Evolutionary conservation across 1,284 basidiomycete species (phyloP), one percentile per base, ranked within the genome.

Genomic region (Microbotryum scabiosae): DNA sequence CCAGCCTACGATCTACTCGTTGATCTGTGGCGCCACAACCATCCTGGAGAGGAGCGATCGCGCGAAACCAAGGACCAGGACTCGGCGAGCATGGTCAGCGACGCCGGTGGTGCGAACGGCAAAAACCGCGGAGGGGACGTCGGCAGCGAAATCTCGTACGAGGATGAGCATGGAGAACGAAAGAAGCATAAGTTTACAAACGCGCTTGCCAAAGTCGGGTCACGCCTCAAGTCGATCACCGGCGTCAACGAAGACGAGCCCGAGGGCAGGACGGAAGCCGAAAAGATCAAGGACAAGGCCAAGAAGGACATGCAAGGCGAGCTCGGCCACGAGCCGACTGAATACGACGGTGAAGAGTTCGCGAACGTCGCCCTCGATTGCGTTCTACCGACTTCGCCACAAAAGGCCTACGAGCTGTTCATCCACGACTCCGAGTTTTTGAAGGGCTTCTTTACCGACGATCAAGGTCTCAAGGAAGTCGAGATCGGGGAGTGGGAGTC

Each of bases 1-100:
- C 90, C 90, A 25, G 91, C 92, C 0, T 96, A 85, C 77, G 93
- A 97, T 74, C 89, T 99, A 59, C 89, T 98, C 52, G 84, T 84
- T 73, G 96, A 96, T 73, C 90, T 97, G 62, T 98, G 94, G 93
- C 82, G 86, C 23, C 84, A 96, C 23, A 86, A 86, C 4, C 84
- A 89, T 57, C 92, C 93, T 0, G 85, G 85, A 47, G 85, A 86
- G 45, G 77, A 76, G 12, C 75, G 74, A 23, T 69, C 78, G 1
- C 56, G 51, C 4, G 60, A 56, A 1, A 54, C 32, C n/a, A 41
- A 43, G 6, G 57, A 59, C 18, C 54, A 51, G 9, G 44, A 52
- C 2, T 21, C 57, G 20, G 52, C 46, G 21, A 52, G 44, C 25
- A 26, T 50, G 12, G 53, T 56, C 25, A 51, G 41, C n/a, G 62